These are phyloP conservation scores for Cladosporium sp. DNA, from an alignment of 2,329 filamentous ascomycete genomes.

Conservation along the genomic window DNA sequence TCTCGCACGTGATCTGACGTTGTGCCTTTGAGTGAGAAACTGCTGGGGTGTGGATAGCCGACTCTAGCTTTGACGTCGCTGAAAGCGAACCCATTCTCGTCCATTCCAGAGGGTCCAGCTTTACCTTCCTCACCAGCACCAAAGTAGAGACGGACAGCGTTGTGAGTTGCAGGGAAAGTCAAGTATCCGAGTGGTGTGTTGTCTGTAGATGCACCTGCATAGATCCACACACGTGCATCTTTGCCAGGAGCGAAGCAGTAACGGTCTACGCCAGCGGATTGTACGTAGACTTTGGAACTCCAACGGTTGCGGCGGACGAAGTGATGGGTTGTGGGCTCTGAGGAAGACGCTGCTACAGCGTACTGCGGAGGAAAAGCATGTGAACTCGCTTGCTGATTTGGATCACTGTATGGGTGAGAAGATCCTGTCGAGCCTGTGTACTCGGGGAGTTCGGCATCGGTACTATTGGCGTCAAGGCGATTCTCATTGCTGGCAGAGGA, in stretches of 20 bases:
- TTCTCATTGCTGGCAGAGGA: no score
- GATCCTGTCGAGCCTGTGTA: neutral
- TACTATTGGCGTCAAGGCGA: no score
- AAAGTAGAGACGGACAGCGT: conserved; percentile 6
- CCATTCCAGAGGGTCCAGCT: neutral
- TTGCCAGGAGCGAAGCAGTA: conserved; percentile 8
- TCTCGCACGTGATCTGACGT: neutral
- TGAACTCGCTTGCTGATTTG: neutral
- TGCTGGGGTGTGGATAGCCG: conserved; percentile 1
- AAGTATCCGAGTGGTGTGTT: conserved; percentile 5
- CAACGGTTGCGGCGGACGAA: neutral
- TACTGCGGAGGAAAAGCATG: neutral
- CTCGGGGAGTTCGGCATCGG: neutral
- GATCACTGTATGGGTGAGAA: neutral
- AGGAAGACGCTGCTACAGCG: neutral
- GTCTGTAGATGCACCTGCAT: neutral
- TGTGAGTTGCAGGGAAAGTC: conserved; percentile 3
- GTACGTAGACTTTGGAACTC: conserved; percentile 5
- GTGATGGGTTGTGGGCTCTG: neutral
- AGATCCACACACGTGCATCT: conserved; percentile 3
- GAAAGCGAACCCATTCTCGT: conserved; percentile 5
- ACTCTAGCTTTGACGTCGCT: conserved; percentile 8
- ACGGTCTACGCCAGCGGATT: conserved; percentile 4
- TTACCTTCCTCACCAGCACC: conserved; percentile 1
- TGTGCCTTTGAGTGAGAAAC: conserved; percentile 1